These are phyloP conservation scores for Pythium sp. DNA, from an alignment of 352 stramenopile species.

Conservation along the genomic window DNA sequence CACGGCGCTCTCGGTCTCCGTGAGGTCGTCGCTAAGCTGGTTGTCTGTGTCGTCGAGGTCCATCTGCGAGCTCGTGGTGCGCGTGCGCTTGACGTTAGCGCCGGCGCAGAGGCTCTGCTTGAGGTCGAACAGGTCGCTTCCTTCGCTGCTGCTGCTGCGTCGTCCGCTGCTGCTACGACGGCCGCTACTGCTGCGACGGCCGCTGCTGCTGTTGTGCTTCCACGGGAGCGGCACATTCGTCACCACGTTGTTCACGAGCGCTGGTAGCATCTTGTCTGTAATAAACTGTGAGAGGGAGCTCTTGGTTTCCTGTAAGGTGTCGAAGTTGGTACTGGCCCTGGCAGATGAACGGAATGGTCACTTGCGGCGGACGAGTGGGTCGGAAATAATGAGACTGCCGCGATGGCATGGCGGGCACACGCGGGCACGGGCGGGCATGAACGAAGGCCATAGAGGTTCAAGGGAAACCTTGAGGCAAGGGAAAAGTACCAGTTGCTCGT, in stretches of 20 bases:
- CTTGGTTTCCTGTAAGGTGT: background rate
- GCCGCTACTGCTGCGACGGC: background rate
- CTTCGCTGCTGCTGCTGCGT: conserved; percentile 4
- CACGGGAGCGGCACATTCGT: conserved; percentile 14
- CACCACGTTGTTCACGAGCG: conserved; percentile 23
- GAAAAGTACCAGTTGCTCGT: background rate
- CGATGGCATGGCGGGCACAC: background rate
- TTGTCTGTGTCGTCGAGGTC: conserved; percentile 36
- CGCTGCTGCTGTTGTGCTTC: background rate
- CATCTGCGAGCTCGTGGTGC: conserved; percentile 44
- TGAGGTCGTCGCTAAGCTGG: conserved; percentile 36
- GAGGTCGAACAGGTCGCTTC: conserved; percentile 12
- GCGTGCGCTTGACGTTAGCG: conserved; percentile 24
- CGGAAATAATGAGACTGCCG: conserved; percentile 2
- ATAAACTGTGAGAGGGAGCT: background rate
- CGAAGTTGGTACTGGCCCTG: conserved; percentile 7
- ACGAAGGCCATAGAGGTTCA: background rate
- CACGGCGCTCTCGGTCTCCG: conserved; percentile 58
- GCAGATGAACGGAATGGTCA: background rate
- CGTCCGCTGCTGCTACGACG: background rate
- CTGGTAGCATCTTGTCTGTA: conserved; percentile 15
- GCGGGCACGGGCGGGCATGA: background rate
- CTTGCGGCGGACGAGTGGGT: conserved; percentile 1
- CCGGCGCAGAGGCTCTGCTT: conserved; percentile 11
- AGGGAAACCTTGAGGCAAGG: background rate